These are phyloP conservation scores for Cladosporium halotolerans DNA, from an alignment of 2,329 filamentous ascomycete genomes.

Conservation along the genomic window DNA sequence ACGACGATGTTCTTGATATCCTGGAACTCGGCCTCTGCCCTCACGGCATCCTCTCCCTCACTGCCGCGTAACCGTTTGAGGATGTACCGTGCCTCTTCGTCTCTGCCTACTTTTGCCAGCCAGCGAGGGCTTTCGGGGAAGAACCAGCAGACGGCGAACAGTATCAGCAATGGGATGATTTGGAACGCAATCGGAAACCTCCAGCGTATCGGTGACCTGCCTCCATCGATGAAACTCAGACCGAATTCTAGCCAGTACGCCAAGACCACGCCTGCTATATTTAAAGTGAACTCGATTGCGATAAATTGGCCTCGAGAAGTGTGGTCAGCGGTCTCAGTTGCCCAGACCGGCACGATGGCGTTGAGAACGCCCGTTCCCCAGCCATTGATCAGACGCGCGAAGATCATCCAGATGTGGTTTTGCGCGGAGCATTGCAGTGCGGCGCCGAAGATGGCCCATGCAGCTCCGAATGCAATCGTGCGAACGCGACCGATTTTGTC, in stretches of 20 bases:
- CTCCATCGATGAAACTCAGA: slow-evolving; percentile 6
- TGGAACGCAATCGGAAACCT: slow-evolving; percentile 64
- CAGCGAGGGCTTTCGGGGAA: slow-evolving; percentile 64
- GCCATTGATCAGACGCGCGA: slow-evolving; percentile 23
- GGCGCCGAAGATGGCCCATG: slow-evolving; percentile 46
- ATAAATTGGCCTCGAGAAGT: slow-evolving; percentile 53
- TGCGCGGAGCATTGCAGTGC: slow-evolving; percentile 59
- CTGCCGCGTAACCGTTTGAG: slow-evolving; percentile 56
- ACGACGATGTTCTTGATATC: slow-evolving; percentile 61
- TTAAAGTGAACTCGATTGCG: slow-evolving; percentile 66
- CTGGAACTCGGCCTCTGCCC: slow-evolving; percentile 58
- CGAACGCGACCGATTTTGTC: slow-evolving; percentile 58
- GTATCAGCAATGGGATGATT: slow-evolving; percentile 53
- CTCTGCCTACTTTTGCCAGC: slow-evolving; percentile 58
- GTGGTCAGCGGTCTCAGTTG: slow-evolving; percentile 62
- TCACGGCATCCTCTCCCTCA: slow-evolving; percentile 18
- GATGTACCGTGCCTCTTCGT: slow-evolving; percentile 61
- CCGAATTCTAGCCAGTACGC: slow-evolving; percentile 12
- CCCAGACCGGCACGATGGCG: slow-evolving; percentile 65
- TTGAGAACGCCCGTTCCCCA: slow-evolving; percentile 65
- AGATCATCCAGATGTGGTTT: slow-evolving; percentile 60
- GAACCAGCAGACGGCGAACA: slow-evolving; percentile 54
- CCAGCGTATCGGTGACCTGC: slow-evolving; percentile 45
- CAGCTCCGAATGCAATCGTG: slow-evolving; percentile 54
- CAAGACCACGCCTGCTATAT: slow-evolving; percentile 58